Evolutionary conservation across 495 filamentous ascomycete genomes (phyloP).

Genomic region (Patellaria atrata): DNA sequence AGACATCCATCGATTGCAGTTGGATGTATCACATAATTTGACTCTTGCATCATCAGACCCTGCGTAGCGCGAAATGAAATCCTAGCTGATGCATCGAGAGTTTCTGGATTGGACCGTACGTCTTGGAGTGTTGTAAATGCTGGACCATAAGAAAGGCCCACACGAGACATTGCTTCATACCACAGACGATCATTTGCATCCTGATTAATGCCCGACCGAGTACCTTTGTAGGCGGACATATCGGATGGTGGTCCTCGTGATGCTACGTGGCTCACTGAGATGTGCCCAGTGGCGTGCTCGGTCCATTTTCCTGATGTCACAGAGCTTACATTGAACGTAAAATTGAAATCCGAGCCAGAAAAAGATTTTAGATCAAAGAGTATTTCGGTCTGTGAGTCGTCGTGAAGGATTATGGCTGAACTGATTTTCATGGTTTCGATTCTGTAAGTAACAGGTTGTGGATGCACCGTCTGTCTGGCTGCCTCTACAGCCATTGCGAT

Average conservation of each 20-base stretch:
- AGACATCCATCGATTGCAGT: conserved; percentile 17
- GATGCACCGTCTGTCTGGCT: no score
- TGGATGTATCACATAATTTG: conserved; percentile 20
- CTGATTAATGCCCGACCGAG: no score
- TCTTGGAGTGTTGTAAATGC: conserved; percentile 17
- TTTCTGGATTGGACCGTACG: conserved; percentile 6
- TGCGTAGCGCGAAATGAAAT: conserved; percentile 3
- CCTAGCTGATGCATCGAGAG: conserved; percentile 8
- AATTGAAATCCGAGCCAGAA: no score
- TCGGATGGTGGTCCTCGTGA: not conserved
- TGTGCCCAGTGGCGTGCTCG: conserved; percentile 8
- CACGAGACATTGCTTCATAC: conserved; percentile 15
- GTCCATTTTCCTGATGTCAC: conserved; percentile 7
- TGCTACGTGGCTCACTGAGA: not conserved
- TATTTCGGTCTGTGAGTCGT: no score
- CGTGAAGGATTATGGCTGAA: no score
- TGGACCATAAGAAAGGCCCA: conserved; percentile 21
- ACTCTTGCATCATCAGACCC: conserved; percentile 10
- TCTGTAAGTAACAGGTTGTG: no score
- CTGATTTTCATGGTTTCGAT: no score
- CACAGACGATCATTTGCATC: conserved; percentile 1
- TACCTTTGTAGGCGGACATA: no score
- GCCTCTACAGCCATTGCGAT: conserved; percentile 8
- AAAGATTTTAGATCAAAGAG: no score
- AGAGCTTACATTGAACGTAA: conserved; percentile 13